Percentiles rank a stretch among this genome's conserved stretches.
Conservation (phyloP, 2,329 filamentous ascomycete species). For the Arthrobotrys conoides region DNA sequence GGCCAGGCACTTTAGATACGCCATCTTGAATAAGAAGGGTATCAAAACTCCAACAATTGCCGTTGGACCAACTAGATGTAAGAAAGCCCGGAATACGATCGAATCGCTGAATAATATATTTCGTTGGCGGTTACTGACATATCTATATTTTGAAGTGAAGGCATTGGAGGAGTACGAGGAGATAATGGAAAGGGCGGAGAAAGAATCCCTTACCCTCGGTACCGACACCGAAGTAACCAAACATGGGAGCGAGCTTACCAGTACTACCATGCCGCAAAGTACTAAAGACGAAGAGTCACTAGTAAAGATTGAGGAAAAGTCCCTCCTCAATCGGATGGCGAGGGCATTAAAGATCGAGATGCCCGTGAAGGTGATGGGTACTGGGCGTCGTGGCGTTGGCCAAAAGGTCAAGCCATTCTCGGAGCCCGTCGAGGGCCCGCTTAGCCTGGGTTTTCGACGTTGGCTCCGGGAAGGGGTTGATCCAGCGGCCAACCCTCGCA, state of each 20-base stretch:
- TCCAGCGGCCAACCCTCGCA: background rate
- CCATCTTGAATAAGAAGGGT: no score
- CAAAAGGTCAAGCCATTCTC: background rate
- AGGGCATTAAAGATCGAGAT: background rate
- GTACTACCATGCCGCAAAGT: background rate
- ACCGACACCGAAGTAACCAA: background rate
- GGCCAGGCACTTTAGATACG: background rate
- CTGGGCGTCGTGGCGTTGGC: background rate
- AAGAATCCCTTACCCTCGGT: background rate
- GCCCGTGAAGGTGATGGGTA: background rate
- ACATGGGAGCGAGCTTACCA: background rate
- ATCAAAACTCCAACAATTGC: no score
- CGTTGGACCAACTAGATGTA: no score
- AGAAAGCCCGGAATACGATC: no score
- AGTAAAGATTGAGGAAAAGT: background rate
- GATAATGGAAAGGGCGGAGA: background rate
- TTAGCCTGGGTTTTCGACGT: background rate
- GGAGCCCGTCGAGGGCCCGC: background rate
- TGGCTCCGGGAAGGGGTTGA: constrained; percentile 4
- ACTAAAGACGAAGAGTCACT: background rate
- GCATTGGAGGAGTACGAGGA: background rate
- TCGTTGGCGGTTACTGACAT: background rate
- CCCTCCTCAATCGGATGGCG: background rate
- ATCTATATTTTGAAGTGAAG: background rate
- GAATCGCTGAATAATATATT: no score